Evolutionary conservation across 768 basidiomycete genomes (phyloP).

Genomic region (Ephemerocybe angulata): DNA sequence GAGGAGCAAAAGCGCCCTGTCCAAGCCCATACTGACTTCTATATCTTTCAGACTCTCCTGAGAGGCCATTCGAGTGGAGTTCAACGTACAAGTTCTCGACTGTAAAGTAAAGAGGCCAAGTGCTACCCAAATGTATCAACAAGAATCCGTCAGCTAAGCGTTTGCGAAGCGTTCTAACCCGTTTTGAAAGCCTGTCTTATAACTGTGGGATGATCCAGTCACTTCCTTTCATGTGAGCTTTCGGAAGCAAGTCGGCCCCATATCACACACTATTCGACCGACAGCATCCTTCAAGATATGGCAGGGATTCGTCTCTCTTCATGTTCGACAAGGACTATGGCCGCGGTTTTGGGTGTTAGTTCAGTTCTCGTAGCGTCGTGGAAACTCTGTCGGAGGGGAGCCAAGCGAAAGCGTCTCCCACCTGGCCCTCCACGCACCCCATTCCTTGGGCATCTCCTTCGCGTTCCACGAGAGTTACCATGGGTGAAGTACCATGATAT

Average conservation of each 20-base stretch:
- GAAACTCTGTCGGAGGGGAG: background rate
- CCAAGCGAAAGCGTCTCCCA: background rate
- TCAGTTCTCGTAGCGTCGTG: too few relatives aligned
- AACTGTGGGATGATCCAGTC: too few relatives aligned
- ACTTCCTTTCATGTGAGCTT: too few relatives aligned
- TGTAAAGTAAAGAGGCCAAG: too few relatives aligned
- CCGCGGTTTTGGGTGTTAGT: too few relatives aligned
- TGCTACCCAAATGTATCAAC: too few relatives aligned
- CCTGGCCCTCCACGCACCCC: background rate
- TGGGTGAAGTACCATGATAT: background rate
- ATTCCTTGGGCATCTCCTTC: background rate
- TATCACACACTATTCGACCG: too few relatives aligned
- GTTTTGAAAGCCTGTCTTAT: too few relatives aligned
- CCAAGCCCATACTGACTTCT: background rate
- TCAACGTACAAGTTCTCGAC: conserved; percentile 47
- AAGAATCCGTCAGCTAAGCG: background rate
- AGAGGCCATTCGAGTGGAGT: conserved; percentile 41
- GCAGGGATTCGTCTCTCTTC: too few relatives aligned
- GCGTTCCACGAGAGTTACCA: background rate
- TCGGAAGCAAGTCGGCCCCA: too few relatives aligned
- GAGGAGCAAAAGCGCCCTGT: conserved; percentile 19
- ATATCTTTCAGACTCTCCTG: conserved; percentile 34
- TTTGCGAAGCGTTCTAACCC: background rate
- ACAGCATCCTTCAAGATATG: too few relatives aligned
- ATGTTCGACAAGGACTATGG: too few relatives aligned